phyloP scores from a whole-genome alignment of 2,329 filamentous ascomycete genomes.

The Cladophialophora chaetospira region DNA sequence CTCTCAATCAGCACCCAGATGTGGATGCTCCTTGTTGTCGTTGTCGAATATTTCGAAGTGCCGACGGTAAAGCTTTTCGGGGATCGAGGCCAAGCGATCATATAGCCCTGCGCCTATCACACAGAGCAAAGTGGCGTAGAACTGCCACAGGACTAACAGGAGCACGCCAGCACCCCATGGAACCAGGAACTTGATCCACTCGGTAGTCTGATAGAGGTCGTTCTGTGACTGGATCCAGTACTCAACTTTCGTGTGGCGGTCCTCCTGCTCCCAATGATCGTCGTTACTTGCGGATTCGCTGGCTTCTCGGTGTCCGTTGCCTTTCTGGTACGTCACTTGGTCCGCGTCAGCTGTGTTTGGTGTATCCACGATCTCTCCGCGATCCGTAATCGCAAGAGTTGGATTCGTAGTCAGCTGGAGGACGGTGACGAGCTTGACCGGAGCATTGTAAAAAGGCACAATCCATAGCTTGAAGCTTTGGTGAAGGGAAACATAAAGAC shows the following conservation, averaged over 20 bases:
- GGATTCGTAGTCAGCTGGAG: conserved; percentile 61
- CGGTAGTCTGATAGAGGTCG: conserved; percentile 76
- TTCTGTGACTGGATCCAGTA: conserved; percentile 78
- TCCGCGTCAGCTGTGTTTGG: conserved; percentile 12
- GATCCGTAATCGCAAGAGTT: conserved; percentile 46
- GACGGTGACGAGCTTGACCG: conserved; percentile 68
- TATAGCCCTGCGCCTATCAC: conserved; percentile 56
- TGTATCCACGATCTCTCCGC: conserved; percentile 32
- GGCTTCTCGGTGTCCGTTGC: background rate
- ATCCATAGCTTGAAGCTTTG: conserved; percentile 79
- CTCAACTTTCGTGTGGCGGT: background rate
- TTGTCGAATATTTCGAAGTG: conserved; percentile 1
- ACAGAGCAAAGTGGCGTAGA: conserved; percentile 66
- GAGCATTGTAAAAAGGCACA: conserved; percentile 71
- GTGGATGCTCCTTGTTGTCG: conserved; percentile 3
- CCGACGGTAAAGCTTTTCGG: conserved; percentile 8
- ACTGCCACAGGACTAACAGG: conserved; percentile 64
- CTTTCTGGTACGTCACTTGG: background rate
- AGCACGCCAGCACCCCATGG: conserved; percentile 60
- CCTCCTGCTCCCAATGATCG: background rate
- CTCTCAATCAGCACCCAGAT: conserved; percentile 6
- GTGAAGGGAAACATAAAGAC: conserved; percentile 72
- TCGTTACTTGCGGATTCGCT: background rate
- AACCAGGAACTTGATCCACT: conserved; percentile 72
- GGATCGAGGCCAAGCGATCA: conserved; percentile 17